These are phyloP conservation scores for Cryphonectria radicalis DNA, from an alignment of 2,329 filamentous ascomycete genomes.

Conservation along the genomic window DNA sequence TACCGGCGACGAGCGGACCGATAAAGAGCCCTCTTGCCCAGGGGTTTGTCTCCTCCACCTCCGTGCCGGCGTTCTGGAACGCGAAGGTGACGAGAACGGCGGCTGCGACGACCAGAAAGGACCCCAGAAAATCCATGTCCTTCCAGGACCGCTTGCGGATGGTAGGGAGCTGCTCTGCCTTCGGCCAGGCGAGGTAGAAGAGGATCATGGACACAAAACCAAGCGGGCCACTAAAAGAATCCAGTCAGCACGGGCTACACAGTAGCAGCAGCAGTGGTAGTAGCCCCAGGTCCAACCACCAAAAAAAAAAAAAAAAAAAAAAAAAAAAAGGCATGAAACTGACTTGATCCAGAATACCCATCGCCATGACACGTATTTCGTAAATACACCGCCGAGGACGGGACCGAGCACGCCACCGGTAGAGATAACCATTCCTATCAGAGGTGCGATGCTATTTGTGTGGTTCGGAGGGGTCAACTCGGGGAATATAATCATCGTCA, in stretches of 20 bases:
- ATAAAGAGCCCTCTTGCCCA: constrained; percentile 51
- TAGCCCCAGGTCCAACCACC: background rate
- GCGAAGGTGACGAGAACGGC: constrained; percentile 61
- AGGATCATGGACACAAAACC: constrained; percentile 50
- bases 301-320: background rate
- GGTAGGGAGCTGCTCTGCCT: constrained; percentile 43
- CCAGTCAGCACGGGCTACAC: constrained; percentile 27
- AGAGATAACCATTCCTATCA: constrained; percentile 55
- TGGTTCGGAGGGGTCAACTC: constrained; percentile 51
- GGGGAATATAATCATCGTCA: constrained; percentile 59
- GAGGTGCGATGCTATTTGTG: constrained; percentile 48
- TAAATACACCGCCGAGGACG: constrained; percentile 55
- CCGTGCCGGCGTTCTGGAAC: constrained; percentile 55
- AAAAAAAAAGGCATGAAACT: constrained; percentile 29
- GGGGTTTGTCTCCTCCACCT: constrained; percentile 32
- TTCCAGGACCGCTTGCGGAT: constrained; percentile 48
- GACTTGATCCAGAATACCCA: constrained; percentile 67
- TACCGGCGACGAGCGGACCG: constrained; percentile 45
- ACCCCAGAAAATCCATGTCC: constrained; percentile 58
- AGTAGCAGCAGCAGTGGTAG: too few relatives aligned
- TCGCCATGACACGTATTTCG: constrained; percentile 54
- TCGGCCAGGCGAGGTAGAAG: constrained; percentile 57
- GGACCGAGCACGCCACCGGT: constrained; percentile 56
- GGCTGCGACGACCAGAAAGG: constrained; percentile 56
- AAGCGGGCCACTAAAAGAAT: constrained; percentile 51